A percentile compares a stretch with the other conserved stretches of the same genome.
These are phyloP conservation scores for Phenoliferia sp. DNA, from an alignment of 1,284 basidiomycete genomes.

Conservation along the genomic window DNA sequence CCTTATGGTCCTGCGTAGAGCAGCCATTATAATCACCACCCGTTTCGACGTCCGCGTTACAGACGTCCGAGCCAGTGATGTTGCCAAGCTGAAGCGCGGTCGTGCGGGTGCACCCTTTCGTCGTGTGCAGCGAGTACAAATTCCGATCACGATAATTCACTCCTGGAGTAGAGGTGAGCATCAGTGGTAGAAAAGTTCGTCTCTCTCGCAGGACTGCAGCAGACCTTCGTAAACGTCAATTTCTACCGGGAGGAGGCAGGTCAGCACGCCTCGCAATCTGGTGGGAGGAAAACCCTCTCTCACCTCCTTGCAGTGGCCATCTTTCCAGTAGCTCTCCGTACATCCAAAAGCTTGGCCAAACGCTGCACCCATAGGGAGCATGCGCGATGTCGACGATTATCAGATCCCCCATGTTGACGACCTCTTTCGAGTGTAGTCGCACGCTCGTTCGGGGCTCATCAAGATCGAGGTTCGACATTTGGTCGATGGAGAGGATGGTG, in stretches of 20 bases:
- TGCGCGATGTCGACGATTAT: slow-evolving; percentile 1
- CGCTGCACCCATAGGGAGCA: neutral
- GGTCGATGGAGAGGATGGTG: neutral
- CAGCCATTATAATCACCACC: neutral
- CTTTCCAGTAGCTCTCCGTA: neutral
- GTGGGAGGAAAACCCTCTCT: neutral
- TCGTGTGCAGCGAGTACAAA: neutral
- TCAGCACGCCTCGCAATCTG: neutral
- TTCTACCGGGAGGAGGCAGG: neutral
- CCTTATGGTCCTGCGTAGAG: neutral
- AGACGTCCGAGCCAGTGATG: neutral
- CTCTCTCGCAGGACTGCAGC: neutral
- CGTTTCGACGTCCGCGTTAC: neutral
- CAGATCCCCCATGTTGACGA: neutral
- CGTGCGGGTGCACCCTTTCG: neutral
- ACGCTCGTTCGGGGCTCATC: neutral
- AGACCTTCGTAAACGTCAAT: neutral
- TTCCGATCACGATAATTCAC: neutral
- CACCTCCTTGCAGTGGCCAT: neutral
- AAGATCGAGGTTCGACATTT: neutral
- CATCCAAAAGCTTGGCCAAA: neutral
- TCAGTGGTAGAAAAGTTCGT: neutral
- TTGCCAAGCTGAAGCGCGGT: neutral
- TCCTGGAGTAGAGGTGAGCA: neutral
- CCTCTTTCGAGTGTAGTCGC: neutral